These are phyloP conservation scores for Mycosphaerelloides madeirae DNA, from an alignment of 2,329 filamentous ascomycete genomes.

Conservation along the genomic window DNA sequence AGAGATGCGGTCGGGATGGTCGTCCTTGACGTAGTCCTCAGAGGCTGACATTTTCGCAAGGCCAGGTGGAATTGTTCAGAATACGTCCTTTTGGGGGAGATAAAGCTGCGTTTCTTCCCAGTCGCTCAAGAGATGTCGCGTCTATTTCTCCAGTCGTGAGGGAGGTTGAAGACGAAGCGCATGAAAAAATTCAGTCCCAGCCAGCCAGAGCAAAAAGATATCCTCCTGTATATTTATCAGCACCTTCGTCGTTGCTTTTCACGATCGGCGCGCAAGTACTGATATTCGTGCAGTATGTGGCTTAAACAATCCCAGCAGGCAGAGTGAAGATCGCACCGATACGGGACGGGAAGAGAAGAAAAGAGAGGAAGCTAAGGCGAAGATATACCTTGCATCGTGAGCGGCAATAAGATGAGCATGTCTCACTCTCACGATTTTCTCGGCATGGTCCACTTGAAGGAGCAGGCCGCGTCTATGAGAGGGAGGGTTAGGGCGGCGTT, in stretches of 20 bases:
- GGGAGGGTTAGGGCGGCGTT: background rate
- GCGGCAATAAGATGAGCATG: too few species aligned
- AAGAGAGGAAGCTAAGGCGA: too few species aligned
- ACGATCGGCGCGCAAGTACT: background rate
- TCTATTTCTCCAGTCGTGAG: slow-evolving; percentile 26
- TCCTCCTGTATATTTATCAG: background rate
- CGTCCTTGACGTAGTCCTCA: slow-evolving; percentile 34
- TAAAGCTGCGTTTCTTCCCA: too few species aligned
- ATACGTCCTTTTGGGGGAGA: too few species aligned
- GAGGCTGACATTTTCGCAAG: slow-evolving; percentile 18
- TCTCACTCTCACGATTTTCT: background rate
- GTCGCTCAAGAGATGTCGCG: slow-evolving; percentile 1
- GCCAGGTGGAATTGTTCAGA: too few species aligned
- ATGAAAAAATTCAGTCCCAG: slow-evolving; percentile 16
- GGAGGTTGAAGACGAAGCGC: slow-evolving; percentile 19
- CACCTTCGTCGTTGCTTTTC: background rate
- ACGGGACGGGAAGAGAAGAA: background rate
- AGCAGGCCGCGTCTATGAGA: background rate
- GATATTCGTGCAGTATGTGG: background rate
- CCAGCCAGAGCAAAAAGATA: too few species aligned
- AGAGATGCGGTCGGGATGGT: slow-evolving; percentile 43
- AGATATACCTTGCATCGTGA: too few species aligned
- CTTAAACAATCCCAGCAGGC: background rate
- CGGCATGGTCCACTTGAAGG: slow-evolving; percentile 4
- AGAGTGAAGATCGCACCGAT: background rate